Percentiles rank a stretch among this genome's conserved stretches.
Conservation (phyloP, 73 alveolate species). For the Strombidium stylifer region DNA sequence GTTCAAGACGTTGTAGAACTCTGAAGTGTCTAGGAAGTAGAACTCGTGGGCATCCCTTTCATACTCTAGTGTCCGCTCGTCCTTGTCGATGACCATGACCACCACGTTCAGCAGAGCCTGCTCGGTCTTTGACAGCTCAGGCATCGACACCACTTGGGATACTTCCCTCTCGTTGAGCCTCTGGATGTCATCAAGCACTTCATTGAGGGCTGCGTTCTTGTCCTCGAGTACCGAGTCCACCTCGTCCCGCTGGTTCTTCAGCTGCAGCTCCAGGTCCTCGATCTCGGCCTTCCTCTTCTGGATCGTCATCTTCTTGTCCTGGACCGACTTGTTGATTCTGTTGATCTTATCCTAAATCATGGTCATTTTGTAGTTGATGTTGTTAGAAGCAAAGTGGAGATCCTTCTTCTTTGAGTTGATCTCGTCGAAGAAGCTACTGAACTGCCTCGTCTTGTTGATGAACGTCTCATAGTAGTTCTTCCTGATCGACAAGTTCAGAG, state of each 20-base stretch:
- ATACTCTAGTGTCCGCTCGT: conserved; percentile 9
- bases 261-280: conserved; percentile 23
- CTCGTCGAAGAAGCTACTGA: conserved; percentile 35
- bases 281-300: conserved; percentile 29
- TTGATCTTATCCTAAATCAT: conserved; percentile 17
- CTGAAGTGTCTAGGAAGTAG: conserved; percentile 36
- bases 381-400: conserved; percentile 30
- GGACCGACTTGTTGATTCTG: not conserved
- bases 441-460: conserved; percentile 36
- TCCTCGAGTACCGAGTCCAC: conserved; percentile 30
- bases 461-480: conserved; percentile 54
- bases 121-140: conserved; percentile 4
- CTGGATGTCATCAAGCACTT: conserved; percentile 27
- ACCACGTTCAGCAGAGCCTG: conserved; percentile 12
- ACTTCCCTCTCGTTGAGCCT: conserved; percentile 37
- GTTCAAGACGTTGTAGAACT: conserved; percentile 10
- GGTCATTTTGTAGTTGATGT: conserved; percentile 16
- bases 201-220: conserved; percentile 23
- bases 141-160: not conserved
- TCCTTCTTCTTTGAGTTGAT: conserved; percentile 21
- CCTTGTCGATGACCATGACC: conserved; percentile 15
- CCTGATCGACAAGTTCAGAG: conserved; percentile 33
- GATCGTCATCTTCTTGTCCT: conserved; percentile 31
- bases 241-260: conserved; percentile 27
- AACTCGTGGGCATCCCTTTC: conserved; percentile 27